Evolutionary conservation across 2,329 filamentous ascomycete species (phyloP).

Genomic region (Aspergillus oerlinghausenensis): DNA sequence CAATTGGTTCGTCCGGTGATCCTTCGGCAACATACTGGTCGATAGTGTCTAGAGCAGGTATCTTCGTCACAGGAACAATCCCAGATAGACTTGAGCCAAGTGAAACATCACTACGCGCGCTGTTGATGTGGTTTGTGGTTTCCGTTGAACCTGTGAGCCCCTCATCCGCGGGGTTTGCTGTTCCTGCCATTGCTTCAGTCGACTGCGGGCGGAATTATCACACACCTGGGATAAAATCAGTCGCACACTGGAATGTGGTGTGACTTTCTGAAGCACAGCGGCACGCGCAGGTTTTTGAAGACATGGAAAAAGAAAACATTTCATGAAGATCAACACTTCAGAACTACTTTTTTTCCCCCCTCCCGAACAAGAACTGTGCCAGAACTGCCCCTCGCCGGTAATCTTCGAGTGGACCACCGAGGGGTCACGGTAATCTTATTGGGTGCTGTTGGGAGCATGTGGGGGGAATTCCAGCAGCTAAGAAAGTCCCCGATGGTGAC

Average conservation of each 20-base stretch:
- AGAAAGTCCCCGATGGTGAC: background rate
- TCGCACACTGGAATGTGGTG: background rate
- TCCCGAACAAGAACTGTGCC: background rate
- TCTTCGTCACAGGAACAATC: conserved; percentile 20
- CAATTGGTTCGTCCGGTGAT: background rate
- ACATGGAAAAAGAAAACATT: background rate
- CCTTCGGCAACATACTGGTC: conserved; percentile 20
- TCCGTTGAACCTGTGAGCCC: background rate
- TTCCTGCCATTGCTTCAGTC: conserved; percentile 13
- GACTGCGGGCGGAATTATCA: conserved; percentile 10
- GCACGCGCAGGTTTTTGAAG: background rate
- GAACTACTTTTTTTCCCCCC: background rate
- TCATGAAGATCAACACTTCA: background rate
- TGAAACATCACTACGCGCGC: background rate
- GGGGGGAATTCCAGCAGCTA: background rate
- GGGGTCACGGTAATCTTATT: background rate
- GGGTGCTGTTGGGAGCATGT: no score
- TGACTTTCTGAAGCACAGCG: background rate
- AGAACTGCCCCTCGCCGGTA: background rate
- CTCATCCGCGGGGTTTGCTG: conserved; percentile 7
- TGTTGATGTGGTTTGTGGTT: background rate
- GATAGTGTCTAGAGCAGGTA: conserved; percentile 23
- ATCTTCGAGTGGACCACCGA: background rate
- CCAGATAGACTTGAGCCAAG: background rate
- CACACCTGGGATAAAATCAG: conserved; percentile 9